A percentile compares a stretch with the other conserved stretches of the same genome.
phyloP scores from a whole-genome alignment of 192 early-diverging fungal species.

The Backusella circina region DNA sequence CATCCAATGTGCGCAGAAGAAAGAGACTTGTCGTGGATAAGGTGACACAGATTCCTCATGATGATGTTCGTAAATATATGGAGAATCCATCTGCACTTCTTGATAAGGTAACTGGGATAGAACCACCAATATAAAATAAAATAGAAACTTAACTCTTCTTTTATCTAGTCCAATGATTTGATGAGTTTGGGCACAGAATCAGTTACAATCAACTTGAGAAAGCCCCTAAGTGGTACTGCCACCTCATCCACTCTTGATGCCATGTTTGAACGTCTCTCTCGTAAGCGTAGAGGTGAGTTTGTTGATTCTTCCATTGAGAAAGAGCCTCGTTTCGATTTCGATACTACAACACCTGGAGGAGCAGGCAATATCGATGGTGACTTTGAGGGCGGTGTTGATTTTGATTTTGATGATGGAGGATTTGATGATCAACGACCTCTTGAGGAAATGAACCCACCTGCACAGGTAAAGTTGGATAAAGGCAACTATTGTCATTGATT shows the following conservation, averaged over 20 bases:
- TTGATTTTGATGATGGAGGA: not conserved
- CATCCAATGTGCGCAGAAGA: slow-evolving; percentile 30
- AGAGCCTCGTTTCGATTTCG: not conserved
- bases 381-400: not conserved
- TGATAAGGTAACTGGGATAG: slow-evolving; percentile 14
- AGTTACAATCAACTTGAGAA: not conserved
- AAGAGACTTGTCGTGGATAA: slow-evolving; percentile 64
- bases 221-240: slow-evolving; percentile 6
- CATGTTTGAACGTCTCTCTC: not conserved
- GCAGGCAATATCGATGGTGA: not conserved
- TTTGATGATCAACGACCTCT: not conserved
- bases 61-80: slow-evolving; percentile 46
- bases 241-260: not conserved
- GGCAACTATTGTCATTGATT: not conserved
- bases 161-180: not conserved
- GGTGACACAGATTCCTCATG: slow-evolving; percentile 62
- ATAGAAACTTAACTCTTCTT: not conserved
- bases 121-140: too few species aligned
- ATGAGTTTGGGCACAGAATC: not conserved
- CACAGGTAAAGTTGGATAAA: not conserved
- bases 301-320: not conserved
- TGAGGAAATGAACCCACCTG: not conserved
- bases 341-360: not conserved
- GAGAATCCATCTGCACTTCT: slow-evolving; percentile 54
- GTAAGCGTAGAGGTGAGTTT: not conserved